phyloP scores from a whole-genome alignment of 192 early-diverging fungal genomes.

The Rhizoclosmatium sp. region DNA sequence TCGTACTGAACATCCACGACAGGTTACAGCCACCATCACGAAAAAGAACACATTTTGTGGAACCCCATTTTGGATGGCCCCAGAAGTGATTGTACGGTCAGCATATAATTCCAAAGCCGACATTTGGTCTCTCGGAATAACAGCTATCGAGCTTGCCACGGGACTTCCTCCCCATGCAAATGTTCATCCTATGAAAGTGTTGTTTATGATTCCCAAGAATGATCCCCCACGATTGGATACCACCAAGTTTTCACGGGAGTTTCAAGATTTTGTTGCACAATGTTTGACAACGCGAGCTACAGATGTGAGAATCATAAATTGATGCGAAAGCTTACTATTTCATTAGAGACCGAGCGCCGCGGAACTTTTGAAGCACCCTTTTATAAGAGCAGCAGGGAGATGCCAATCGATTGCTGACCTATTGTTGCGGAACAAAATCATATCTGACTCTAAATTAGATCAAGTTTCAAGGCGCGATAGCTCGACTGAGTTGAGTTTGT shows the following conservation, averaged over 20 bases:
- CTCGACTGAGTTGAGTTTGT: too few relatives aligned
- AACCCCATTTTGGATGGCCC: conserved; percentile 76
- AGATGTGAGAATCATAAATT: conserved; percentile 3
- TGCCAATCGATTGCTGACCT: neutral
- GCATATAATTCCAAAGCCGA: conserved; percentile 67
- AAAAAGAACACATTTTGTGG: conserved; percentile 98
- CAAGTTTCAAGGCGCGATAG: too few relatives aligned
- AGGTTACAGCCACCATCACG: conserved; percentile 83
- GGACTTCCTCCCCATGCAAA: conserved; percentile 35
- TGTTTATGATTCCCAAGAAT: conserved; percentile 93
- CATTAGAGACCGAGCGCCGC: conserved; percentile 83
- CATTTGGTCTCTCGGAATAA: conserved; percentile 98
- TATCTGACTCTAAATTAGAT: neutral
- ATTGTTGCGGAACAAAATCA: neutral
- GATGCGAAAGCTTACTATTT: neutral
- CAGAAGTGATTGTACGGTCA: conserved; percentile 25
- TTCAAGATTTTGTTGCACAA: conserved; percentile 87
- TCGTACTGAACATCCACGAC: conserved; percentile 28
- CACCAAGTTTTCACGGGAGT: conserved; percentile 75
- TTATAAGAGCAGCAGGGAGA: conserved; percentile 76
- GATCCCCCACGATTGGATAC: conserved; percentile 77
- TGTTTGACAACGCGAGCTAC: conserved; percentile 73
- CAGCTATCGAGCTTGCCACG: conserved; percentile 96
- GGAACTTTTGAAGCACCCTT: conserved; percentile 86
- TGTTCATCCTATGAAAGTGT: conserved; percentile 58